A percentile compares a stretch with the other conserved stretches of the same genome.
phyloP scores from a whole-genome alignment of 495 filamentous ascomycete genomes.

The Pyrenula massariospora region DNA sequence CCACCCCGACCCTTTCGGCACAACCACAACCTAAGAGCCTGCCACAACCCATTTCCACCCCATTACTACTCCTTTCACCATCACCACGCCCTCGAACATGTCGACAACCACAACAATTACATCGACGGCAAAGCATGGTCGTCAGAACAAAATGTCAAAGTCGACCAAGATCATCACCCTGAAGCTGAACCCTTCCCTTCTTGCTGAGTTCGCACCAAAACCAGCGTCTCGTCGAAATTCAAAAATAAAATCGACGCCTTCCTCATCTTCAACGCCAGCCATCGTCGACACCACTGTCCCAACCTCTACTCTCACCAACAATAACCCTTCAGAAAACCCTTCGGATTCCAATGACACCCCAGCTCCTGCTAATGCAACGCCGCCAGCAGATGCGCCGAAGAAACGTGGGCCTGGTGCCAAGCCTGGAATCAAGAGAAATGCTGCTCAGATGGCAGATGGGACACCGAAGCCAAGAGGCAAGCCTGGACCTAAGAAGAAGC shows the following conservation, averaged over 20 bases:
- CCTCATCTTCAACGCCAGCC: slow-evolving; percentile 25
- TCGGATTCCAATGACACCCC: slow-evolving; percentile 44
- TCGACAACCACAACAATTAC: slow-evolving; percentile 8
- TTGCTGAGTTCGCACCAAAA: slow-evolving; percentile 32
- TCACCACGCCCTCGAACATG: slow-evolving; percentile 1
- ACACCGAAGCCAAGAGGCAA: slow-evolving; percentile 62
- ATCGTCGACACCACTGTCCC: slow-evolving; percentile 34
- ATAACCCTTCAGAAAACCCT: slow-evolving; percentile 37
- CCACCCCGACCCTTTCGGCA: background rate
- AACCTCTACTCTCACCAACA: slow-evolving; percentile 36
- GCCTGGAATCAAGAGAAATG: slow-evolving; percentile 45
- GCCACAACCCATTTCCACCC: background rate
- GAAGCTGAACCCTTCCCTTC: slow-evolving; percentile 33
- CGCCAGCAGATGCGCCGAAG: slow-evolving; percentile 33
- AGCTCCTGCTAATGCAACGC: slow-evolving; percentile 36
- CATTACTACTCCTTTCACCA: slow-evolving; percentile 1
- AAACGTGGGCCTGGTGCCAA: slow-evolving; percentile 49
- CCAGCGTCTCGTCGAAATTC: slow-evolving; percentile 14
- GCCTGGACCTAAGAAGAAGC: slow-evolving; percentile 92
- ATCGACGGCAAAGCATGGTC: slow-evolving; percentile 24
- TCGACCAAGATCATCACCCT: slow-evolving; percentile 39
- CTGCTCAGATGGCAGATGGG: slow-evolving; percentile 43
- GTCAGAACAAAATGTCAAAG: slow-evolving; percentile 24
- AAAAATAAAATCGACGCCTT: slow-evolving; percentile 20
- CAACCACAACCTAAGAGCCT: background rate